Evolutionary conservation across 2,329 filamentous ascomycete genomes (phyloP), one percentile per base, ranked within the genome.

Genomic region (Sporothrix protearum): DNA sequence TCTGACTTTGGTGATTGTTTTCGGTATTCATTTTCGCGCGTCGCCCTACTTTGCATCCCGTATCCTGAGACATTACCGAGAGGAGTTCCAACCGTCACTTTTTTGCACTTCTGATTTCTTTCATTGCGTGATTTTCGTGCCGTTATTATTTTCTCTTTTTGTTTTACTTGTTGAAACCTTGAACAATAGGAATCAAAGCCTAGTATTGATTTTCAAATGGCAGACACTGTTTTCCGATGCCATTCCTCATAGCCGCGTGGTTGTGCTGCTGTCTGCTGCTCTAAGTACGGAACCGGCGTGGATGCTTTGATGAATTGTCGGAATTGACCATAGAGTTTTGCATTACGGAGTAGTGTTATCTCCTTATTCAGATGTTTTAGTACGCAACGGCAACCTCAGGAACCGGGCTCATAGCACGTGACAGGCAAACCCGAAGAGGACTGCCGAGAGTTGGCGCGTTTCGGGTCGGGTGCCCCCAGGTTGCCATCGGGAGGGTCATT

Each of bases 391-490:
- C n/a, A 42, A 42, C 9, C 3, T n/a, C 19, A 16, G 22, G 6
- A 22, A 67, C 12, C 67, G 9, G 30, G 39, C 9, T 12, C 19
- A 4, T 6, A 8, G 42, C 67, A 69, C 67, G 67, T 69, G 51
- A 57, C 1, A 16, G 4, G 10, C 30, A 45, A 22, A 47, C 68
- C 68, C 36, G 53, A 69, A 63, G 33, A 28, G 39, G 39, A 69
- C 42, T 69, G 68, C 68, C 68, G 68, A 63, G 25, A 25, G 8
- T 49, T 36, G 68, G 36, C 51, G 19, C 36, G 33, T 9, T 69
- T 69, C 67, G 67, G 49, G 36, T 69, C 67, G 67, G 67, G 67
- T 57, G 67, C 45, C 49, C 51, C 45, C 51, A 30, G 16, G 9
- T 9, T 36, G 49, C 30, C 19, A 51, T 67, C 63, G 63, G 63